phyloP scores from a whole-genome alignment of 805 yeast species.

The Lachancea kluyveri region DNA sequence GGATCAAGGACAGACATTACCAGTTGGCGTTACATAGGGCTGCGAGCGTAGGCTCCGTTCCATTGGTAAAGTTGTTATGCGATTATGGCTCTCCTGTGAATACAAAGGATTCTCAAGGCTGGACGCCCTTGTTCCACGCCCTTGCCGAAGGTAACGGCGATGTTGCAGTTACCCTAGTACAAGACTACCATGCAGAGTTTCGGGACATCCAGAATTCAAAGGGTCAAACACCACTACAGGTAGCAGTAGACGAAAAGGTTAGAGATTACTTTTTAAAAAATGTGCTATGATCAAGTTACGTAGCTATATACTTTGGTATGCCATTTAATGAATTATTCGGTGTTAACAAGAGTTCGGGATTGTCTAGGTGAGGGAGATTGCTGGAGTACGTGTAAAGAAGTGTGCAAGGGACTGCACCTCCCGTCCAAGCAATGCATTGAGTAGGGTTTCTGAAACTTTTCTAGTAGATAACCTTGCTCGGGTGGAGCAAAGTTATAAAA shows the following conservation, averaged over 20 bases:
- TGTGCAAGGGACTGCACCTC: too few species aligned
- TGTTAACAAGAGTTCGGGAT: too few species aligned
- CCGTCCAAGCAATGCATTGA: too few species aligned
- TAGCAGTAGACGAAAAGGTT: constrained; percentile 50
- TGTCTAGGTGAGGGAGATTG: too few species aligned
- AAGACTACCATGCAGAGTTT: constrained; percentile 59
- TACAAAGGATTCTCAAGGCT: constrained; percentile 61
- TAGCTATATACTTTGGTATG: too few species aligned
- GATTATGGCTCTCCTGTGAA: constrained; percentile 56
- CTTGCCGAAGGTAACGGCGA: constrained; percentile 86
- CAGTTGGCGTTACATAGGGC: constrained; percentile 77
- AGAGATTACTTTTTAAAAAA: constrained; percentile 33
- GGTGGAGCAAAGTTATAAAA: too few species aligned
- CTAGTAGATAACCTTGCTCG: too few species aligned
- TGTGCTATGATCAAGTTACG: constrained; percentile 10
- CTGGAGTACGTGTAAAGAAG: too few species aligned
- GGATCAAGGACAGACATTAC: constrained; percentile 60
- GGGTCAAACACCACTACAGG: constrained; percentile 49
- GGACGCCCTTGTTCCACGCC: constrained; percentile 89
- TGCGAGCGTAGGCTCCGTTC: constrained; percentile 63
- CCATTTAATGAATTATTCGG: too few species aligned
- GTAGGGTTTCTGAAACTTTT: too few species aligned
- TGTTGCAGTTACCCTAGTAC: constrained; percentile 54
- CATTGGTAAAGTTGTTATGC: constrained; percentile 49
- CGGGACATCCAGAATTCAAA: constrained; percentile 37